Conservation (phyloP, 164 flowering plant genomes). For the Stephania yunnanensis region DNA sequence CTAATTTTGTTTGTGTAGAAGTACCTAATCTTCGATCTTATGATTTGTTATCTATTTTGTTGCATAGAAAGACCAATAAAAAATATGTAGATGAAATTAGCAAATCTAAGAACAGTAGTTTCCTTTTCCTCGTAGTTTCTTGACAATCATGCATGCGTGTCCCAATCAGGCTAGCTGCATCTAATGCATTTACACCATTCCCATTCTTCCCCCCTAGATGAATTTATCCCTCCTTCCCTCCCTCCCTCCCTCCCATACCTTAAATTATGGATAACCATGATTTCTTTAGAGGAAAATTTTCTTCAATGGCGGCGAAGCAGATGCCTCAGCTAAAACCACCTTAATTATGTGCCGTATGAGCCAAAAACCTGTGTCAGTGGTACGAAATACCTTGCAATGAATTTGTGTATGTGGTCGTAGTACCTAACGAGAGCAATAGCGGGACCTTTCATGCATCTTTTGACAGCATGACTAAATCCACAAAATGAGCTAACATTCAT, state of each 20-base stretch:
- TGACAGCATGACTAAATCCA: background rate
- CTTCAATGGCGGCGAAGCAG: background rate
- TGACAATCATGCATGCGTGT: no score
- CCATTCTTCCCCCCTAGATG: background rate
- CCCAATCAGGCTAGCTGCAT: no score
- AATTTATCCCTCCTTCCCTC: no score
- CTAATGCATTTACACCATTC: background rate
- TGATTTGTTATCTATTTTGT: no score
- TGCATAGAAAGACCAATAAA: no score
- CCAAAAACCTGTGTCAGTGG: background rate
- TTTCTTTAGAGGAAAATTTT: background rate
- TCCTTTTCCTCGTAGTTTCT: no score
- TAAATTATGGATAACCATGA: no score
- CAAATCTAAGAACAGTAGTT: no score
- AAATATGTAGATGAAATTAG: no score
- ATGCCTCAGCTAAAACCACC: background rate
- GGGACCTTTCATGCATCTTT: background rate
- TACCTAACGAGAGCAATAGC: background rate
- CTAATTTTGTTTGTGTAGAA: no score
- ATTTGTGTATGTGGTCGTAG: background rate
- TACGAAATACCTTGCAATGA: background rate
- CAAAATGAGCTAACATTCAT: background rate
- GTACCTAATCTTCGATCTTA: no score
- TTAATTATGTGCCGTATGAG: background rate
- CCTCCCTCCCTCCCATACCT: no score